Evolutionary conservation across 495 filamentous ascomycete genomes (phyloP), one percentile per base, ranked within the genome.

Genomic region (Aspergillus nidulans): DNA sequence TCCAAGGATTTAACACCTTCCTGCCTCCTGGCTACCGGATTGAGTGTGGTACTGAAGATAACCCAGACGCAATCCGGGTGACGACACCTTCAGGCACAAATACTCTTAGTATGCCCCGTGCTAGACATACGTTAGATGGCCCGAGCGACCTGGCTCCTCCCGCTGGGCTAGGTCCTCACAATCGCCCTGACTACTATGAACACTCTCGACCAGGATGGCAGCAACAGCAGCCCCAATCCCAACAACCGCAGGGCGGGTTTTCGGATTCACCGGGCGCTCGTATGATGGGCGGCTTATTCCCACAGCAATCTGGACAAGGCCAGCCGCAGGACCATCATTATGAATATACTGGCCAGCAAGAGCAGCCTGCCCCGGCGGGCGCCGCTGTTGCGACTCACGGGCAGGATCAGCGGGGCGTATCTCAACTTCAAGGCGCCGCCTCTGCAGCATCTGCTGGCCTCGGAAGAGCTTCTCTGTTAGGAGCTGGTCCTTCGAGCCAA

Each of bases 1-100:
- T 99, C 38, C 94, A 97, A 66, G 95, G 95, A 0, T 99, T 99
- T 71, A 99, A 99, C 62, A 99, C 95, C 0, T 99, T 99, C 64
- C 77, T 99, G 8, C 95, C 95, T 4, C 95, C 95, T 5, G 95
- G 95, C 3, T 99, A 97, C 66, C 84, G 92, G 26, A 99, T 99
- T 55, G 95, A 99, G 63, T 99, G 95, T 62, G 92, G 91, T 9
- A 85, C 89, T 5, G 85, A 87, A 38, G 90, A 92, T 52, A 91
- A 97, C 61, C 92, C 92, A 8, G 92, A 97, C 65, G 87, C 89
- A 3, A 99, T 99, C 61, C 84, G 95, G 34, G 95, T 99, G 40
- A 99, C 95, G 0, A 99, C 95, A 0, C 95, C 95, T 0, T 95
- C 91, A 67, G 95, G 94, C 7, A 87, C 86, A 13, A 89, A 77